Base-by-base conservation (phyloP, 1,284 basidiomycete species). In the Sporisorium reilianum region DNA sequence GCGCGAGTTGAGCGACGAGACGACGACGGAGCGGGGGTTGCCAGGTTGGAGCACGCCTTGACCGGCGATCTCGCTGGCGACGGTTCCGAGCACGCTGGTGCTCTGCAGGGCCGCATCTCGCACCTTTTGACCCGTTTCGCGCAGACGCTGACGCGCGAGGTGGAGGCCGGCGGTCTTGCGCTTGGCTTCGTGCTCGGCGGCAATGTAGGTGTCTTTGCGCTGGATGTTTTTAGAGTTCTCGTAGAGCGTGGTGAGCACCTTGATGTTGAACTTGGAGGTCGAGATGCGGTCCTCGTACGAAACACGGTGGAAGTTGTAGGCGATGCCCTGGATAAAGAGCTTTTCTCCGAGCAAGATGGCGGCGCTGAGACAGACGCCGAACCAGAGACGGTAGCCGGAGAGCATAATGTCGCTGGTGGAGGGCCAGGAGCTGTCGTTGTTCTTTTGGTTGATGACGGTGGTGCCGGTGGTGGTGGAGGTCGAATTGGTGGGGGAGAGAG, bases 211-310 rank as follows among this genome's bases (percentile, higher is more conserved):
- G 58, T 73, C 75, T 49, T 66, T 71, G 46, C 75, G 70, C 28
- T 64, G 36, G 41, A 71, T 55, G 50, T 46, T 92, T 90, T 79
- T 93, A 20, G 71, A 64, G 53, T 94, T 88, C 67, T 89, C 89
- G 86, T 96, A 96, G 5, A 97, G 87, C 2, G 89, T 89, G 40
- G 92, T 90, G 34, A 96, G 87, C 8, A 90, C 87, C 73, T 87
- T 88, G 65, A 94, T 88, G 28, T 93, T 91, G 80, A 91, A 90
- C 83, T 95, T 94, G 82, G 95, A 93, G 67, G 92, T 90, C 32
- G 88, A 87, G 75, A 96, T 92, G 60, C 94, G 90, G 78, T 95
- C 93, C 59, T 92, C 91, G 83, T 94, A 96, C 10, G 92, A 93
- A 73, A 91, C 89, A 80, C 93, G 91, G 85, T 96, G 94, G 88